These are phyloP conservation scores for Phyllosticta citrichinensis DNA, from an alignment of 2,329 filamentous ascomycete genomes.

Conservation along the genomic window DNA sequence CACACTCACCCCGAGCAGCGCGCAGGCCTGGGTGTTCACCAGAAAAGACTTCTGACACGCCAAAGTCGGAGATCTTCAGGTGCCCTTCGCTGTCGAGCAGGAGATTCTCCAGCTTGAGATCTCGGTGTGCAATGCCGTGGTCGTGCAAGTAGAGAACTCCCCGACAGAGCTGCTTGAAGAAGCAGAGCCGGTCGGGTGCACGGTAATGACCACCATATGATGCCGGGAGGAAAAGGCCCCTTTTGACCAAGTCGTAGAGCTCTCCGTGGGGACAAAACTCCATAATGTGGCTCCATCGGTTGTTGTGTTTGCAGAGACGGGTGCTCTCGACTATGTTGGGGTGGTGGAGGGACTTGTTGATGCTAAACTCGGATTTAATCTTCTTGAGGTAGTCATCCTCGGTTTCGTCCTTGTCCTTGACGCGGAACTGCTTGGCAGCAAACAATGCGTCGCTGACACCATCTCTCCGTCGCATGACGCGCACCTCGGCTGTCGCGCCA, in stretches of 20 bases:
- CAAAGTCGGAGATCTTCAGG: constrained; percentile 87
- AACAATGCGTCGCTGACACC: constrained; percentile 53
- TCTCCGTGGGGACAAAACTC: constrained; percentile 81
- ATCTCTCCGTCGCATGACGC: constrained; percentile 60
- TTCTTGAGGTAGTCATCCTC: constrained; percentile 72
- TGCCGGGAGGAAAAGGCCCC: constrained; percentile 23
- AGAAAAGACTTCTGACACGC: constrained; percentile 75
- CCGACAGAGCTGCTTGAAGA: constrained; percentile 82
- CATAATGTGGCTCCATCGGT: constrained; percentile 86
- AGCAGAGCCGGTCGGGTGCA: constrained; percentile 61
- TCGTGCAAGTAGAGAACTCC: constrained; percentile 73
- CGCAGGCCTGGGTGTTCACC: constrained; percentile 72
- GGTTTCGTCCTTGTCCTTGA: constrained; percentile 58
- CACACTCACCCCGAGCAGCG: constrained; percentile 62
- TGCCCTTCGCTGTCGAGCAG: constrained; percentile 69
- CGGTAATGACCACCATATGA: constrained; percentile 35
- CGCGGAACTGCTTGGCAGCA: constrained; percentile 81
- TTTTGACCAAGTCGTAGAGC: constrained; percentile 63
- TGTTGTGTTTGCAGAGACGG: constrained; percentile 61
- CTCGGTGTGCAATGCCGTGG: constrained; percentile 79
- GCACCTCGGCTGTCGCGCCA: constrained; percentile 74
- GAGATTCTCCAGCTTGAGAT: constrained; percentile 44
- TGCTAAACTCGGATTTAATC: constrained; percentile 84
- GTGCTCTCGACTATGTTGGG: constrained; percentile 80
- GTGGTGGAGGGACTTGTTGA: constrained; percentile 75